Evolutionary conservation across 176 grass and related monocot species (phyloP).

Genomic region (Phoenix dactylifera): DNA sequence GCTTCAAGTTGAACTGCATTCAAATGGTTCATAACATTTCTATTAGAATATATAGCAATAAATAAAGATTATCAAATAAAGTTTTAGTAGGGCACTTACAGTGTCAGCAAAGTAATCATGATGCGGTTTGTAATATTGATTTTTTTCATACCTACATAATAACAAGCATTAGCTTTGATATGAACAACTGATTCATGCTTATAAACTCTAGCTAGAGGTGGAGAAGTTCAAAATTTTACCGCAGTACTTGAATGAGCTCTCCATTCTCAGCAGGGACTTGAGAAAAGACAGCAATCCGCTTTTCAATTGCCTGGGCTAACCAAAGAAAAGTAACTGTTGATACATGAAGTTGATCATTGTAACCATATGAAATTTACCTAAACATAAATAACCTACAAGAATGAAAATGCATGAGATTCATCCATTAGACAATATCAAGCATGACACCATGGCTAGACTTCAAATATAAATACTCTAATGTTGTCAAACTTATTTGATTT

Average conservation of each 20-base stretch:
- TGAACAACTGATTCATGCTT: not conserved
- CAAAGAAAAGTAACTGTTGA: constrained; percentile 1
- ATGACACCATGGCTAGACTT: too few species aligned
- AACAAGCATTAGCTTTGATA: constrained; percentile 5
- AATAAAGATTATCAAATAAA: not conserved
- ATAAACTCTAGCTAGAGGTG: constrained; percentile 19
- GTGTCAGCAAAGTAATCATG: constrained; percentile 90
- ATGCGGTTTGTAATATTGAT: constrained; percentile 70
- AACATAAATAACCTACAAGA: too few species aligned
- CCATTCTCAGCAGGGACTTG: constrained; percentile 86
- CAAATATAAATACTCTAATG: too few species aligned
- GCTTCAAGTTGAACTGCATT: constrained; percentile 68
- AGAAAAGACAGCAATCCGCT: constrained; percentile 77
- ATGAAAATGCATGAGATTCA: too few species aligned
- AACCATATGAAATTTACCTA: too few species aligned
- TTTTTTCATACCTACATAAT: constrained; percentile 61
- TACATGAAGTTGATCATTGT: too few species aligned
- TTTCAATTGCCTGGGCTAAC: constrained; percentile 63
- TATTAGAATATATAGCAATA: not conserved
- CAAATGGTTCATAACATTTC: constrained; percentile 3
- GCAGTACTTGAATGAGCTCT: constrained; percentile 80
- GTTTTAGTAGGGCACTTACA: constrained; percentile 45
- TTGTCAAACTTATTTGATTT: too few species aligned
- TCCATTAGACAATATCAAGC: too few species aligned
- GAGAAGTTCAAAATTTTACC: constrained; percentile 31